Percentiles rank a stretch among this genome's conserved stretches.
Conservation (phyloP, 306 rosid species). For the Castanopsis chinensis region DNA sequence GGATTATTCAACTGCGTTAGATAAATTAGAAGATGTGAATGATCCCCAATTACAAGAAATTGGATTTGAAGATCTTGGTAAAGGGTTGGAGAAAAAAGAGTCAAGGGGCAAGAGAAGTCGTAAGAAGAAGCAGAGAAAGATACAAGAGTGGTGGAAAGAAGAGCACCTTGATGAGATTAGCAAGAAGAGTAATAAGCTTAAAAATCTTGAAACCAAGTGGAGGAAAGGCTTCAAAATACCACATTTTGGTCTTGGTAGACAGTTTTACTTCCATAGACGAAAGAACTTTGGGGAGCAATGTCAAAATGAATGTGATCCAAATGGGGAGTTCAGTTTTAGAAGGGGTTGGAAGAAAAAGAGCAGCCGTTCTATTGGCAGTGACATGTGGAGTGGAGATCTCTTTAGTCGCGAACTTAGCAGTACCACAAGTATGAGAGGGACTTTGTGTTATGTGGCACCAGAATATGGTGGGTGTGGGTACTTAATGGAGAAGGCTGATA, state of each 20-base stretch:
- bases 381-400: constrained; percentile 86
- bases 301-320: constrained; percentile 49
- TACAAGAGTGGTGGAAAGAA: constrained; percentile 99
- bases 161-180: constrained; percentile 83
- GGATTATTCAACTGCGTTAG: constrained; percentile 44
- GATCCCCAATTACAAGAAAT: constrained; percentile 41
- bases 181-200: constrained; percentile 60
- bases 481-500: constrained; percentile 88
- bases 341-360: constrained; percentile 82
- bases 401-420: constrained; percentile 96
- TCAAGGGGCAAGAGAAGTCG: constrained; percentile 47
- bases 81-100: constrained; percentile 47
- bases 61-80: constrained; percentile 24
- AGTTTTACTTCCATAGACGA: constrained; percentile 46
- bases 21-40: constrained; percentile 43
- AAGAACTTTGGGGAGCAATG: constrained; percentile 42
- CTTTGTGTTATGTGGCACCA: constrained; percentile 87
- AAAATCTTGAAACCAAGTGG: constrained; percentile 52
- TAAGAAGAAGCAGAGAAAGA: constrained; percentile 72
- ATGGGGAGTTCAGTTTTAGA: constrained; percentile 87
- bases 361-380: constrained; percentile 59
- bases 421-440: constrained; percentile 97
- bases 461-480: constrained; percentile 85
- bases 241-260: constrained; percentile 69
- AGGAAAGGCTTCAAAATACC: constrained; percentile 71